Conservation (phyloP, 352 stramenopile genomes). For the Pythium apleroticum region DNA sequence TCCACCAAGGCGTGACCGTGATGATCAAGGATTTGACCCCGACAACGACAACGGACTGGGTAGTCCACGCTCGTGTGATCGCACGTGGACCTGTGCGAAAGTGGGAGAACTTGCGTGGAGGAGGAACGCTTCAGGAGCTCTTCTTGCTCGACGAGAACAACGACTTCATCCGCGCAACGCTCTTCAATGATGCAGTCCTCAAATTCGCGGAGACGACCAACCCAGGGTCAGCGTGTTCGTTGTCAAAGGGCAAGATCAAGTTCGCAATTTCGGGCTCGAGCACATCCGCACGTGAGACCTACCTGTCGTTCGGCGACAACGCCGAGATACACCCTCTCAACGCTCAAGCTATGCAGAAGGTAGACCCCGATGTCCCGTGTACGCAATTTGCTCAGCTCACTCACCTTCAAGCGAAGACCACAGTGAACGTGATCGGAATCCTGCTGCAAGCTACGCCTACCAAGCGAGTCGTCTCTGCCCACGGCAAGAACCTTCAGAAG, state of each 20-base stretch:
- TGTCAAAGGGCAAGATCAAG: neutral
- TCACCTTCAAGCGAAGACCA: neutral
- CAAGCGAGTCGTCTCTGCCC: neutral
- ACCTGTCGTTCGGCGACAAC: neutral
- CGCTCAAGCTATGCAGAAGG: neutral
- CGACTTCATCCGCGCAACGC: neutral
- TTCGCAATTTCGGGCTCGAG: neutral
- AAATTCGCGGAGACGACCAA: neutral
- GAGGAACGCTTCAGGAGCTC: neutral
- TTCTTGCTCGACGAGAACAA: neutral
- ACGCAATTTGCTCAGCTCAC: neutral
- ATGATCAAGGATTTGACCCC: neutral
- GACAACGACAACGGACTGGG: neutral
- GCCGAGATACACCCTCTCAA: neutral
- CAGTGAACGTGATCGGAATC: slow-evolving; percentile 6
- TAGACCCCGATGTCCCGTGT: neutral
- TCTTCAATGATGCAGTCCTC: neutral
- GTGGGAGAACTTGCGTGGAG: neutral
- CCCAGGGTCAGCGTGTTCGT: neutral
- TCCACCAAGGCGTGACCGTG: neutral
- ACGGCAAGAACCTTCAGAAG: slow-evolving; percentile 3
- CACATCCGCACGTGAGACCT: neutral
- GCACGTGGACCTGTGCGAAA: neutral
- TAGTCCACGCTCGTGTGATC: neutral
- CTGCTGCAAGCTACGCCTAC: neutral